These are phyloP conservation scores for Nothophoma quercina DNA, from an alignment of 2,329 filamentous ascomycete genomes.

Conservation along the genomic window DNA sequence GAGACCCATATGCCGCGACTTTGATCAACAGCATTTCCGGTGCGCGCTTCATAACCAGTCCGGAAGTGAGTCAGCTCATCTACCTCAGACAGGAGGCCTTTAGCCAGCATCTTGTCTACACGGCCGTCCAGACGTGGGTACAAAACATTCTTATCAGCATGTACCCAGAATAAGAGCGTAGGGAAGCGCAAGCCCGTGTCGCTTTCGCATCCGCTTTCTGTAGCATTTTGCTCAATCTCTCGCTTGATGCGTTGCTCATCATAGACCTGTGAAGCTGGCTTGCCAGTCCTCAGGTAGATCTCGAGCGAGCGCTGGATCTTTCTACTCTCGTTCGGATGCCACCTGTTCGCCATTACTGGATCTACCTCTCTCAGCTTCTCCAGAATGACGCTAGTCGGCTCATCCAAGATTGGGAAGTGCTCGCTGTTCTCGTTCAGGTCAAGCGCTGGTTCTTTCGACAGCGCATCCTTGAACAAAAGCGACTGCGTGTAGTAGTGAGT, in stretches of 20 bases:
- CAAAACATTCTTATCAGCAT: constrained; percentile 74
- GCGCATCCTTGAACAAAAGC: constrained; percentile 78
- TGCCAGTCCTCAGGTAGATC: constrained; percentile 85
- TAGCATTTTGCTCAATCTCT: constrained; percentile 39
- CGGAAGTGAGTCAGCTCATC: constrained; percentile 60
- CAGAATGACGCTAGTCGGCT: constrained; percentile 74
- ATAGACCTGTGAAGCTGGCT: constrained; percentile 84
- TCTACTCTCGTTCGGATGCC: constrained; percentile 92
- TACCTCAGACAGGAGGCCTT: constrained; percentile 71
- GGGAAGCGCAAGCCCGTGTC: constrained; percentile 56
- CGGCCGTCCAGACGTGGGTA: constrained; percentile 75
- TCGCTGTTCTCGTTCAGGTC: constrained; percentile 33
- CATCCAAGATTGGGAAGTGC: constrained; percentile 73
- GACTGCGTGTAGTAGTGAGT: constrained; percentile 96
- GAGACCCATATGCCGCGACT: constrained; percentile 93
- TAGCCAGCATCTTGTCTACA: constrained; percentile 82
- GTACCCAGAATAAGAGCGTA: constrained; percentile 85
- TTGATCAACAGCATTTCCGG: constrained; percentile 69
- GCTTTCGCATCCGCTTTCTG: neutral
- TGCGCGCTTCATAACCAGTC: constrained; percentile 50
- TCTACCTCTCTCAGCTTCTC: constrained; percentile 80
- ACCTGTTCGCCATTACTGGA: constrained; percentile 85
- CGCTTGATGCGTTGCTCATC: constrained; percentile 67
- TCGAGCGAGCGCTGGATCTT: constrained; percentile 91
- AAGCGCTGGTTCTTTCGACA: constrained; percentile 60